A percentile compares a stretch with the other conserved stretches of the same genome.
Evolutionary conservation across 2,329 filamentous ascomycete genomes (phyloP).

Genomic region (Penicillium decumbens): DNA sequence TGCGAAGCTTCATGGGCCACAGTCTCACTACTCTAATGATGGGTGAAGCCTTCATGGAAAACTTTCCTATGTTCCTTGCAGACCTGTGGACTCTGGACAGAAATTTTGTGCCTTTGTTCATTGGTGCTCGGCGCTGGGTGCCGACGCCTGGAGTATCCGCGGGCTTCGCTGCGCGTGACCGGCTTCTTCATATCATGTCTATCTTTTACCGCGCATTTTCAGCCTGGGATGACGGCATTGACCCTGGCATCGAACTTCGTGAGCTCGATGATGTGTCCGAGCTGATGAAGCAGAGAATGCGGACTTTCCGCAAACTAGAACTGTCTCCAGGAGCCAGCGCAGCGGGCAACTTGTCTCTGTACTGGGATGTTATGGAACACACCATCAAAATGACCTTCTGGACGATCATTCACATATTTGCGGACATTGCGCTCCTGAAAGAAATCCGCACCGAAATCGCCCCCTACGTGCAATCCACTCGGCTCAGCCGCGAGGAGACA

Average conservation of each 20-base stretch:
- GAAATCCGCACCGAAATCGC: slow-evolving; percentile 46
- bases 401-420: slow-evolving; percentile 47
- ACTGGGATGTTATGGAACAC: slow-evolving; percentile 55
- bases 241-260: slow-evolving; percentile 42
- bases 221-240: slow-evolving; percentile 40
- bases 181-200: slow-evolving; percentile 40
- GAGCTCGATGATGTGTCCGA: slow-evolving; percentile 49
- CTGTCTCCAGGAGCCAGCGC: slow-evolving; percentile 38
- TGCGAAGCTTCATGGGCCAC: slow-evolving; percentile 55
- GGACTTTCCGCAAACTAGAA: slow-evolving; percentile 36
- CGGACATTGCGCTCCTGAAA: slow-evolving; percentile 38
- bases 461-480: slow-evolving; percentile 38
- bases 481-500: slow-evolving; percentile 34
- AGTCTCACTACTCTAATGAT: slow-evolving; percentile 47
- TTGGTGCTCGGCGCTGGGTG: slow-evolving; percentile 54
- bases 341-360: slow-evolving; percentile 45
- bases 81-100: slow-evolving; percentile 55
- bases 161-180: slow-evolving; percentile 46
- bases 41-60: slow-evolving; percentile 50
- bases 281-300: slow-evolving; percentile 42
- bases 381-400: slow-evolving; percentile 51
- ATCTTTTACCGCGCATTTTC: slow-evolving; percentile 44
- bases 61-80: slow-evolving; percentile 50
- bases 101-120: slow-evolving; percentile 51
- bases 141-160: slow-evolving; percentile 50